These are phyloP conservation scores for Eutrema salsugineum DNA, from an alignment of 441 rosid species.

Conservation along the genomic window DNA sequence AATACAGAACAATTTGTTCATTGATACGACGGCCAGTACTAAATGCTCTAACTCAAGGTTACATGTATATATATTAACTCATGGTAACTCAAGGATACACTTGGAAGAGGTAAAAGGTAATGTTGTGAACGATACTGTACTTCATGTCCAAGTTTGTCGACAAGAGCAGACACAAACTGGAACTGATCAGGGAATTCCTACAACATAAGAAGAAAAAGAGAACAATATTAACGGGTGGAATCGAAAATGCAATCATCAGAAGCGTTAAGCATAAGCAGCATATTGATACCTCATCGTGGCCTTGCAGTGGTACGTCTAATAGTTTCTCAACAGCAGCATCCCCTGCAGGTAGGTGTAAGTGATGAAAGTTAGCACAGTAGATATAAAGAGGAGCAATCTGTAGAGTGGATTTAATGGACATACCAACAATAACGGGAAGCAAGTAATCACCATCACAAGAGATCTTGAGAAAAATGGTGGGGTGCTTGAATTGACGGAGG, in stretches of 20 bases:
- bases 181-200: conserved; percentile 79
- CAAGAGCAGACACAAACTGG: conserved; percentile 58
- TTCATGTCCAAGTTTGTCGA: conserved; percentile 61
- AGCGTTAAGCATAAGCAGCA: neutral
- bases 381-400: neutral
- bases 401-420: neutral
- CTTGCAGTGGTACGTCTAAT: conserved; percentile 39
- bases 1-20: neutral
- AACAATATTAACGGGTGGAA: neutral
- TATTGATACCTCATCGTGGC: conserved; percentile 40
- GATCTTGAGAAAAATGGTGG: conserved; percentile 88
- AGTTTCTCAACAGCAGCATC: conserved; percentile 74
- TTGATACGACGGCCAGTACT: neutral
- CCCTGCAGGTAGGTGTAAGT: conserved; percentile 40
- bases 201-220: neutral
- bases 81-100: too few relatives aligned
- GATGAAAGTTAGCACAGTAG: conserved; percentile 3
- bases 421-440: conserved; percentile 82
- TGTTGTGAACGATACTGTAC: conserved; percentile 30
- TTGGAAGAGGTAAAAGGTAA: neutral
- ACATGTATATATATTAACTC: too few relatives aligned
- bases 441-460: conserved; percentile 81
- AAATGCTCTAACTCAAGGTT: neutral
- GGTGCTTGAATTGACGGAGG: conserved; percentile 66
- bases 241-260: neutral